Conservation (phyloP, 371 early-diverging fungal species). For the Mucor ambiguus region DNA sequence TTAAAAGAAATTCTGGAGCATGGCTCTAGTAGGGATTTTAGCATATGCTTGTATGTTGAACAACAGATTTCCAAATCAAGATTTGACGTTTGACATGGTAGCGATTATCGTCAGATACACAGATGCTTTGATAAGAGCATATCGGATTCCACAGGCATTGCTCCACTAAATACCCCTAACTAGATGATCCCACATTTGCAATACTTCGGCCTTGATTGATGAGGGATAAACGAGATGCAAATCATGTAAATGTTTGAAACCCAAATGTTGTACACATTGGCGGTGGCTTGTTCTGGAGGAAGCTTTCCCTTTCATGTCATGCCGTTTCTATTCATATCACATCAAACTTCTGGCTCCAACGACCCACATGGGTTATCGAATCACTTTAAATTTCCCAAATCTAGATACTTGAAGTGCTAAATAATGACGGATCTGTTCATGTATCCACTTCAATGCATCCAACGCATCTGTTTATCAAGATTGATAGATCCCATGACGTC, state of each 20-base stretch:
- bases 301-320: neutral
- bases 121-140: neutral
- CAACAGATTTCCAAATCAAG: neutral
- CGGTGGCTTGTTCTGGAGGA: neutral
- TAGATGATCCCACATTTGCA: neutral
- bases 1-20: too few relatives aligned
- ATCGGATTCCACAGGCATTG: neutral
- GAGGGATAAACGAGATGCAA: neutral
- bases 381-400: neutral
- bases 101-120: neutral
- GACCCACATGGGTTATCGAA: neutral
- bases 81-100: neutral
- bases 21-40: neutral
- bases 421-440: neutral
- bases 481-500: constrained; percentile 9
- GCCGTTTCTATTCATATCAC: neutral
- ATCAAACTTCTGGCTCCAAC: neutral
- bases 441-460: neutral
- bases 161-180: neutral
- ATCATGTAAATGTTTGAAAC: neutral
- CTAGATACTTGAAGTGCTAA: neutral
- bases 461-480: neutral
- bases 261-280: neutral
- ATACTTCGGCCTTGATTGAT: neutral
- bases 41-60: neutral